These are phyloP conservation scores for Fragaria vesca DNA, from an alignment of 306 rosid species.

Conservation along the genomic window DNA sequence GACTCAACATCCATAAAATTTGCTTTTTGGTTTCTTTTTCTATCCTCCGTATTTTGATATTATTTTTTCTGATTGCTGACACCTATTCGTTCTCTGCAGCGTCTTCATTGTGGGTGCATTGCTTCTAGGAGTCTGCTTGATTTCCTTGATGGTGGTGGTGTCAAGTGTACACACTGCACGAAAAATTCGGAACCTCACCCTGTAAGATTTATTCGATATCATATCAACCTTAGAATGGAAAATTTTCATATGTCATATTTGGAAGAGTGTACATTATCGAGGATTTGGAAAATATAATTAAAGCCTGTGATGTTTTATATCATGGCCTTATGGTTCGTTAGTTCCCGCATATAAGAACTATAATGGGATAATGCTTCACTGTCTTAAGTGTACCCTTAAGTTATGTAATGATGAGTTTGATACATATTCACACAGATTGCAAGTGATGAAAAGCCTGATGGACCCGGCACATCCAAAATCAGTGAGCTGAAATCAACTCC, in stretches of 20 bases:
- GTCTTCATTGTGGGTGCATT: constrained; percentile 91
- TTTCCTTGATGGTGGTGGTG: constrained; percentile 83
- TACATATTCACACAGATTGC: constrained; percentile 46
- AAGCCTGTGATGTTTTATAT: neutral
- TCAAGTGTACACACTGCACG: constrained; percentile 65
- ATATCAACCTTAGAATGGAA: constrained; percentile 7
- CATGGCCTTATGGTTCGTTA: neutral
- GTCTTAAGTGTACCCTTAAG: neutral
- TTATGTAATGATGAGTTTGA: constrained; percentile 32
- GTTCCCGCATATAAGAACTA: constrained; percentile 19
- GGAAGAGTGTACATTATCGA: neutral
- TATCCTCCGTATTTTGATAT: constrained; percentile 3
- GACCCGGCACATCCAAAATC: constrained; percentile 46
- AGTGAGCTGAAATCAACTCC: constrained; percentile 43
- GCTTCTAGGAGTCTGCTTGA: constrained; percentile 71
- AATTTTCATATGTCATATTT: neutral
- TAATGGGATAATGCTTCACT: neutral
- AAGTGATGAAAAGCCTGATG: constrained; percentile 54
- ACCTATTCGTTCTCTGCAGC: constrained; percentile 47
- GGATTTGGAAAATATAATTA: neutral
- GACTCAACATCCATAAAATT: neutral
- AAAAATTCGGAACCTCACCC: constrained; percentile 44
- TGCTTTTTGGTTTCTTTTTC: constrained; percentile 4
- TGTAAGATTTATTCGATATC: constrained; percentile 47
- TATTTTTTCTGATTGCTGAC: neutral